These are phyloP conservation scores for Phaeosphaeriaceae sp. DNA, from an alignment of 2,329 filamentous ascomycete genomes.

Conservation along the genomic window DNA sequence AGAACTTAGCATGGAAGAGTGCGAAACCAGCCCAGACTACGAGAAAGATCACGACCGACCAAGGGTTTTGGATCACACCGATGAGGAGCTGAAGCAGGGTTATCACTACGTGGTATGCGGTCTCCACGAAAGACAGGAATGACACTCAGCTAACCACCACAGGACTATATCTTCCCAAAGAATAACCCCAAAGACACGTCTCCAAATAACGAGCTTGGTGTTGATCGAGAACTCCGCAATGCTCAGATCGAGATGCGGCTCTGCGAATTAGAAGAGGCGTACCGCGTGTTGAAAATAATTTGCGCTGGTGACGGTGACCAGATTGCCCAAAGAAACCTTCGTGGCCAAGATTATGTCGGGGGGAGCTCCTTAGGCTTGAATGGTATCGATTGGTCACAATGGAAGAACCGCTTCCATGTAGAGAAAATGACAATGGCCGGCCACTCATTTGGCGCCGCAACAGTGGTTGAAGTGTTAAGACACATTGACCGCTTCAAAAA, in stretches of 20 bases:
- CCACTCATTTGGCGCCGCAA: conserved; percentile 72
- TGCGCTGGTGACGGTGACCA: conserved; percentile 60
- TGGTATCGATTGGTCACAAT: conserved; percentile 63
- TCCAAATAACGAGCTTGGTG: conserved; percentile 64
- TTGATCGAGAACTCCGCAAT: conserved; percentile 64
- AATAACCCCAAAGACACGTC: conserved; percentile 54
- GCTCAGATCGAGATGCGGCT: conserved; percentile 69
- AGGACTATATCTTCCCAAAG: conserved; percentile 69
- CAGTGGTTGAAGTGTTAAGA: conserved; percentile 65
- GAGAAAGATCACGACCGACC: conserved; percentile 31
- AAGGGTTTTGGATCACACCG: conserved; percentile 46
- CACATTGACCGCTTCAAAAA: conserved; percentile 61
- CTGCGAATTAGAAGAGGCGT: conserved; percentile 70
- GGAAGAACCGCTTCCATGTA: conserved; percentile 63
- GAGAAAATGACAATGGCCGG: conserved; percentile 67
- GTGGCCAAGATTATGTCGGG: conserved; percentile 63
- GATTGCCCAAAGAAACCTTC: conserved; percentile 60
- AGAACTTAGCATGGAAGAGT: conserved; percentile 6
- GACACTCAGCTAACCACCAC: conserved; percentile 8
- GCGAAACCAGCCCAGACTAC: conserved; percentile 10
- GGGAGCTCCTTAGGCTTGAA: conserved; percentile 65
- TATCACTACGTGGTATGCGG: conserved; percentile 57
- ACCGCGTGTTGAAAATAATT: conserved; percentile 62
- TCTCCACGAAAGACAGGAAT: no score
- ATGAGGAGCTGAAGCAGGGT: conserved; percentile 45